Base-by-base conservation (phyloP, 805 yeast genomes). In the Yarrowia sp. region DNA sequence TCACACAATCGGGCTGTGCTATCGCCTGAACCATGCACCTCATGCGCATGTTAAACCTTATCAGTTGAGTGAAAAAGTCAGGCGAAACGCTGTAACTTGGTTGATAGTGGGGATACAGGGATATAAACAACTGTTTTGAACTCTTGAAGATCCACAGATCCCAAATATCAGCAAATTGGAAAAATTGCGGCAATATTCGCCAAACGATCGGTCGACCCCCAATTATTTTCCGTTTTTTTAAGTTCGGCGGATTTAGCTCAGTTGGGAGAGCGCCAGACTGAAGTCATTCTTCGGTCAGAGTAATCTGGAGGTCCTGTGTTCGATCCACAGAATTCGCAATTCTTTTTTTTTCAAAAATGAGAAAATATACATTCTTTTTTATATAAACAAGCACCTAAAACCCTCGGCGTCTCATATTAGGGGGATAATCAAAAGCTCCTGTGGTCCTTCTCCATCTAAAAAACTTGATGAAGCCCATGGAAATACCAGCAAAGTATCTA, bases 221-320 rank as follows among this genome's bases (percentile, higher is more conserved):
- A 22, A 22, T 22, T 22, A 22, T 22, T 22, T 22, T 5, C 8
- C 39, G 3, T 4, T 32, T 11, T 47, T 47, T 48, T 35, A 51
- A 38, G 44, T 38, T 38, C 33, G 3, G 68, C 65, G 66, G 65
- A 50, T 64, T 73, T 72, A 72, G 75, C 75, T 72, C 75, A 72
- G 75, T 73, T 72, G 75, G 75, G 75, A 72, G 75, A 72, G 83
- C 76, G 66, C 74, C 76, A 36, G 79, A 75, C 65, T 80, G 73
- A 70, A 74, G 65, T 57, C 35, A 28, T 28, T 50, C 57, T 38
- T 51, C 60, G 36, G 60, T 51, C 60, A 33, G 33, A 51, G 60
- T 41, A 55, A 84, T 84, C 87, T 85, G 88, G 81, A 86, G 89
- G 89, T 85, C 88, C 86, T 84, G 88, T 84, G 88, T 86, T 86